Evolutionary conservation across 2,329 filamentous ascomycete genomes (phyloP), one percentile per base, ranked within the genome.

Genomic region (Aspergillus hiratsukae): DNA sequence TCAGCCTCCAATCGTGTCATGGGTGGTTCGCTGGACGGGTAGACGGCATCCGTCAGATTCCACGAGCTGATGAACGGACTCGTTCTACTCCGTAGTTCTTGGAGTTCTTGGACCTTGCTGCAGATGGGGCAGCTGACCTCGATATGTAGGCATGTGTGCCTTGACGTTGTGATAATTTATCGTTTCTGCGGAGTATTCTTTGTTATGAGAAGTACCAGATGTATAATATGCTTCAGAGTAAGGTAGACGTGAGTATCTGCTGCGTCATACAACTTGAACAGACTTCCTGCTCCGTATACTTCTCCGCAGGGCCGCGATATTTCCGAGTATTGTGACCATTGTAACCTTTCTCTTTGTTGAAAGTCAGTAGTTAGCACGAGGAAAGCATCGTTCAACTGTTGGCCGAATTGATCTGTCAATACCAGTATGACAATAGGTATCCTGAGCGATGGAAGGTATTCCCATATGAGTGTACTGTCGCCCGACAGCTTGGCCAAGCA

Each of bases 1-100:
- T 37, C 45, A 14, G 31, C 31, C 28, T 58, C 53, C 53, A 56
- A 56, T 60, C 21, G 51, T 60, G 56, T 56, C 54, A 52, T 57
- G 54, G 56, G 55, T n/a, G 29, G 35, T 21, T 19, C 21, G 43
- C 28, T 51, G 43, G 25, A 46, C 54, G 57, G 57, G 46, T 43
- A 49, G 49, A 57, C 59, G 53, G 59, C 55, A 56, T 53, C 54
- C 29, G 46, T 54, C 53, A 25, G 28, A 21, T 53, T 37, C 35
- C 31, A 10, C 37, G 19, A 31, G 35, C n/a, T 40, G 17, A 31
- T 52, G 35, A 51, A 28, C 28, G 27, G 41, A 40, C 37, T 40
- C 17, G 31, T 23, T 49, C 11, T 27, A 23, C 23, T 23, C 23
- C 23, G 23, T 23, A 8, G 8, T 17, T 3, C 9, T 46, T 46